A percentile compares a stretch with the other conserved stretches of the same genome.
phyloP scores from a whole-genome alignment of 2,329 filamentous ascomycete genomes.

The Nemania diffusa region DNA sequence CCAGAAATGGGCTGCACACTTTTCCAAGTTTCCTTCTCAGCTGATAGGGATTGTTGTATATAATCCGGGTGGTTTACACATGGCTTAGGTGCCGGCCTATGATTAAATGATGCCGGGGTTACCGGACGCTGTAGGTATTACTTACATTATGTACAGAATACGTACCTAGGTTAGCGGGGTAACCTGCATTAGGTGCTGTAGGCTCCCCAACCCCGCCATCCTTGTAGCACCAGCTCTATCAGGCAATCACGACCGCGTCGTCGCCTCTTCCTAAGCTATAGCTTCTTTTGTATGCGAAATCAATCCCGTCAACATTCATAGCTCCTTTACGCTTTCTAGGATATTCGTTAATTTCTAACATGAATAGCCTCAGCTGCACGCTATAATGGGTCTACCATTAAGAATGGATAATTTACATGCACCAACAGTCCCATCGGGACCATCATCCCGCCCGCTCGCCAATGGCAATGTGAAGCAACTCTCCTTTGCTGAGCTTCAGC shows the following conservation, averaged over 20 bases:
- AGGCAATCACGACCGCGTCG: constrained; percentile 34
- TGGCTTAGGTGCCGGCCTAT: too few species aligned
- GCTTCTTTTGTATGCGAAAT: too few species aligned
- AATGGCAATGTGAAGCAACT: constrained; percentile 73
- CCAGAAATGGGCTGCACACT: background rate
- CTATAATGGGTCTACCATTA: constrained; percentile 51
- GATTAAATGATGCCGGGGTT: background rate
- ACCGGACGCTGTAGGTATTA: constrained; percentile 4
- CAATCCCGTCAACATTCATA: too few species aligned
- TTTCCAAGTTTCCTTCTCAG: background rate
- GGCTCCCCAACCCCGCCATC: constrained; percentile 20
- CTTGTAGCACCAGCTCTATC: background rate
- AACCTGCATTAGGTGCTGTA: constrained; percentile 5
- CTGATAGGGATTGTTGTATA: background rate
- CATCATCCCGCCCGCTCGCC: constrained; percentile 68
- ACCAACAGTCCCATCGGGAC: constrained; percentile 75
- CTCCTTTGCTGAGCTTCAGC: constrained; percentile 82
- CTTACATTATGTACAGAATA: constrained; percentile 15
- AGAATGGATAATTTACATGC: constrained; percentile 68
- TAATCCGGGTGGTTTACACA: too few species aligned
- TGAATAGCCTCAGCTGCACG: constrained; percentile 14
- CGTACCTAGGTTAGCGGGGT: constrained; percentile 20
- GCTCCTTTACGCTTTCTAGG: too few species aligned
- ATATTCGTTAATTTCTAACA: too few species aligned
- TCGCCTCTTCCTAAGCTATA: background rate